Evolutionary conservation across 1,139 yeast genomes (phyloP).

Genomic region (Scheffersomyces segobiensis): DNA sequence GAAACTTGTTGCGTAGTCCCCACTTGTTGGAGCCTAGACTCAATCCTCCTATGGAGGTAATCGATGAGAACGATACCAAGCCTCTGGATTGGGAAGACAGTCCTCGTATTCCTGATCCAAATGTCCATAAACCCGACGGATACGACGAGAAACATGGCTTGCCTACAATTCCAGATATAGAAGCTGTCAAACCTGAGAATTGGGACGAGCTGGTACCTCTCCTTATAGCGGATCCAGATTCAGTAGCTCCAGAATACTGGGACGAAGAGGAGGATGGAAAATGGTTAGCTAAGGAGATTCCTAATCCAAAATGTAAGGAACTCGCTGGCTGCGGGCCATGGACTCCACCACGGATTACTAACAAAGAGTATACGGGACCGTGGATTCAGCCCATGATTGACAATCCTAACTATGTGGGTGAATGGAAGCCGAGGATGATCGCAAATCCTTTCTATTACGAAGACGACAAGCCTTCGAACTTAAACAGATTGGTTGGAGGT

Average conservation of each 20-base stretch:
- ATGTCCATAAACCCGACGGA: constrained; percentile 67
- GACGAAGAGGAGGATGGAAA: constrained; percentile 86
- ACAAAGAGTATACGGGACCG: constrained; percentile 72
- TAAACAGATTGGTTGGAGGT: constrained; percentile 68
- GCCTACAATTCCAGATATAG: constrained; percentile 61
- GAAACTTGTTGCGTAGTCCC: constrained; percentile 55
- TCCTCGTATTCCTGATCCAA: constrained; percentile 65
- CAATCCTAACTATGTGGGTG: constrained; percentile 80
- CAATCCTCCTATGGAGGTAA: constrained; percentile 61
- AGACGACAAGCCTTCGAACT: constrained; percentile 57
- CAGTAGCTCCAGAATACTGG: constrained; percentile 73
- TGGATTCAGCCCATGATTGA: constrained; percentile 69
- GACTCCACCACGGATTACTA: constrained; percentile 60
- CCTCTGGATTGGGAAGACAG: constrained; percentile 83
- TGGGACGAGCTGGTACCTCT: constrained; percentile 72
- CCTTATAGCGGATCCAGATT: constrained; percentile 65
- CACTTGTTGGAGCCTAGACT: constrained; percentile 60
- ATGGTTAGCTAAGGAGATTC: constrained; percentile 70
- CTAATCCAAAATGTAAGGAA: constrained; percentile 68
- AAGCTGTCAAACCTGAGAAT: constrained; percentile 64
- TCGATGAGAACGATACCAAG: constrained; percentile 61
- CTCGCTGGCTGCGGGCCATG: constrained; percentile 72
- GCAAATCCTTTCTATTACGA: constrained; percentile 71
- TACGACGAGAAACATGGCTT: constrained; percentile 72
- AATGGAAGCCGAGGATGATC: constrained; percentile 69